A percentile compares a stretch with the other conserved stretches of the same genome.
Conservation (phyloP, 2,329 filamentous ascomycete species). For the Aphanoascus verrucosus region DNA sequence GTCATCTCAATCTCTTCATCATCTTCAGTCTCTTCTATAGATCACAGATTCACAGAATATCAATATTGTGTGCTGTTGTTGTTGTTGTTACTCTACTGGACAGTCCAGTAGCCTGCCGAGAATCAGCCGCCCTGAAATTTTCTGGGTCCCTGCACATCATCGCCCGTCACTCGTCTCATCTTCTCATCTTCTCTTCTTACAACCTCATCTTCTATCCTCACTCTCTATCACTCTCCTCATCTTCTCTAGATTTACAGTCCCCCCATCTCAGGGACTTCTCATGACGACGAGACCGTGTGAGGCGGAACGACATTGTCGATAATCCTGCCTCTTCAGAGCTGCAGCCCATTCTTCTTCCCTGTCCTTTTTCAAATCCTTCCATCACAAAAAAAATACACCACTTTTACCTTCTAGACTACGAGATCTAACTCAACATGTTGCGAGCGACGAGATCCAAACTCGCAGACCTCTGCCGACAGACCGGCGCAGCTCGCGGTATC, state of each 20-base stretch:
- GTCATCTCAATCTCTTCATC: not conserved
- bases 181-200: slow-evolving; percentile 4
- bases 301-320: slow-evolving; percentile 20
- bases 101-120: slow-evolving; percentile 3
- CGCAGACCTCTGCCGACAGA: slow-evolving; percentile 29
- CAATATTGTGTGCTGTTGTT: not conserved
- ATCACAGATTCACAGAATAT: no score
- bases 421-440: slow-evolving; percentile 10
- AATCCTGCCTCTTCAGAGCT: slow-evolving; percentile 14
- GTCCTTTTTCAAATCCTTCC: not conserved
- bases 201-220: not conserved
- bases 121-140: slow-evolving; percentile 10
- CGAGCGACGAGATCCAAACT: slow-evolving; percentile 19
- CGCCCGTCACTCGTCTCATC: not conserved
- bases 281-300: slow-evolving; percentile 17
- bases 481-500: slow-evolving; percentile 16
- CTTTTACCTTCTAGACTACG: not conserved
- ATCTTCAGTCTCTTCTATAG: no score
- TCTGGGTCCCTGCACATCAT: slow-evolving; percentile 4
- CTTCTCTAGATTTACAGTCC: no score
- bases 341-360: not conserved
- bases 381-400: not conserved
- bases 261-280: slow-evolving; percentile 15
- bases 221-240: not conserved
- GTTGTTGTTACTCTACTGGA: not conserved